A percentile compares a stretch with the other conserved stretches of the same genome.
Evolutionary conservation across 139 green algal species (phyloP).

Genomic region (Micractinium sp.): DNA sequence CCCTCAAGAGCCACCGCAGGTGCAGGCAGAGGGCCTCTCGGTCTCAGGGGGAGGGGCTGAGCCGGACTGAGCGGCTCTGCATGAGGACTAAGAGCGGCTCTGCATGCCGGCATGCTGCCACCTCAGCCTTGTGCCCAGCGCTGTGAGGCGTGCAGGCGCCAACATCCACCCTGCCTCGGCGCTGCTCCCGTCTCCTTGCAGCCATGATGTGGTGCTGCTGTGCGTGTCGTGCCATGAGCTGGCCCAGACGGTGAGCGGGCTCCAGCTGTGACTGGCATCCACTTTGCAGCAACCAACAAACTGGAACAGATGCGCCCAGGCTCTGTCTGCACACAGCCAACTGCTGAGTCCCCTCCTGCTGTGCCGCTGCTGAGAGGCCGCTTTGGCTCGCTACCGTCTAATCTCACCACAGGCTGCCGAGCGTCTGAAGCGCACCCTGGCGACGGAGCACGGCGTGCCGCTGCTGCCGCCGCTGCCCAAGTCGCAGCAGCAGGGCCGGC

Average conservation of each 20-base stretch:
- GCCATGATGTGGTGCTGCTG: slow-evolving; percentile 87
- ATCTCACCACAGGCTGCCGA: slow-evolving; percentile 57
- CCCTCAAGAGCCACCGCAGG: slow-evolving; percentile 78
- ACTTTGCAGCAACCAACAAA: neutral
- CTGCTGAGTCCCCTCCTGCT: no score
- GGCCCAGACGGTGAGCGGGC: neutral
- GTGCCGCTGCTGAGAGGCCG: neutral
- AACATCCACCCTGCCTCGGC: no score
- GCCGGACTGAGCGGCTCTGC: no score
- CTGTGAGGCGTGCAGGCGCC: neutral
- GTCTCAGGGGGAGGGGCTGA: no score
- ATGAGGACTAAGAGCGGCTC: no score
- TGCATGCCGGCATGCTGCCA: neutral
- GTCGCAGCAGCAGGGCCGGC: neutral
- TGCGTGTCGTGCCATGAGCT: slow-evolving; percentile 53
- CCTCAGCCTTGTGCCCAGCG: no score
- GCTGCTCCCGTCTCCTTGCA: neutral
- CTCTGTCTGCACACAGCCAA: no score
- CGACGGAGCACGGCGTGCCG: slow-evolving; percentile 65
- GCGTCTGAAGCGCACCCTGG: slow-evolving; percentile 64
- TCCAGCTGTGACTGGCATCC: neutral
- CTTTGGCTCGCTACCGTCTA: neutral
- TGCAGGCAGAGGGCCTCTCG: neutral
- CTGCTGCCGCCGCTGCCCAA: slow-evolving; percentile 50
- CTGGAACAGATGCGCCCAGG: no score